Conservation (phyloP, 2,329 filamentous ascomycete genomes). For the Phyllosticta citrichinensis region DNA sequence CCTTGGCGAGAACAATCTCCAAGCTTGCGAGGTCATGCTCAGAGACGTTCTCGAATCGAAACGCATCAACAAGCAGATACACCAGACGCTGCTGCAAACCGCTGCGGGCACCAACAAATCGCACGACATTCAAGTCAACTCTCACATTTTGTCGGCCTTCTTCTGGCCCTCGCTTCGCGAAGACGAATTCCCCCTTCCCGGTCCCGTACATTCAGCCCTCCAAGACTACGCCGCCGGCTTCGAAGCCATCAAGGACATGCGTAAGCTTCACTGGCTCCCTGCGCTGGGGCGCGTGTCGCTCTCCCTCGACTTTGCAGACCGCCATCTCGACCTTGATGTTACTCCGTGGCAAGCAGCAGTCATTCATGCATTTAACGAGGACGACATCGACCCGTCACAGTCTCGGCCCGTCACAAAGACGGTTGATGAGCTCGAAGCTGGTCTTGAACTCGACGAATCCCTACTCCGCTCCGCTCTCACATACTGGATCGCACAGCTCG, state of each 20-base stretch:
- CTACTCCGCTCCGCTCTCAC: constrained; percentile 56
- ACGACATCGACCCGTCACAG: constrained; percentile 10
- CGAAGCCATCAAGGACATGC: constrained; percentile 66
- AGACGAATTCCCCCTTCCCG: constrained; percentile 57
- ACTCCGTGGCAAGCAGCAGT: constrained; percentile 81
- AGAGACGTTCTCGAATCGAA: constrained; percentile 80
- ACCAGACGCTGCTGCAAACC: background rate
- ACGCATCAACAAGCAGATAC: constrained; percentile 58
- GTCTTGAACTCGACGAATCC: constrained; percentile 63
- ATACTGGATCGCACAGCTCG: constrained; percentile 62
- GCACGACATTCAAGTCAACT: constrained; percentile 45
- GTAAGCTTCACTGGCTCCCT: constrained; percentile 83
- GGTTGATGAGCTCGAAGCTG: constrained; percentile 36
- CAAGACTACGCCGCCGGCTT: constrained; percentile 65
- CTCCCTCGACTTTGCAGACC: constrained; percentile 73
- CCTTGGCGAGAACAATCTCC: constrained; percentile 75
- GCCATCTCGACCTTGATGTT: constrained; percentile 61
- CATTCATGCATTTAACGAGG: constrained; percentile 68
- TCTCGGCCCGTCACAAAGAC: constrained; percentile 26
- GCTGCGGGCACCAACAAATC: constrained; percentile 12
- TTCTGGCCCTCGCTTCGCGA: constrained; percentile 83
- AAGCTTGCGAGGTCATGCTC: constrained; percentile 96
- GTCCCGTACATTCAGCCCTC: constrained; percentile 50
- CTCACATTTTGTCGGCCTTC: constrained; percentile 80
- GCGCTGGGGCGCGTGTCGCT: constrained; percentile 71